phyloP scores from a whole-genome alignment of 306 rosid species.

The Casuarina equisetifolia region DNA sequence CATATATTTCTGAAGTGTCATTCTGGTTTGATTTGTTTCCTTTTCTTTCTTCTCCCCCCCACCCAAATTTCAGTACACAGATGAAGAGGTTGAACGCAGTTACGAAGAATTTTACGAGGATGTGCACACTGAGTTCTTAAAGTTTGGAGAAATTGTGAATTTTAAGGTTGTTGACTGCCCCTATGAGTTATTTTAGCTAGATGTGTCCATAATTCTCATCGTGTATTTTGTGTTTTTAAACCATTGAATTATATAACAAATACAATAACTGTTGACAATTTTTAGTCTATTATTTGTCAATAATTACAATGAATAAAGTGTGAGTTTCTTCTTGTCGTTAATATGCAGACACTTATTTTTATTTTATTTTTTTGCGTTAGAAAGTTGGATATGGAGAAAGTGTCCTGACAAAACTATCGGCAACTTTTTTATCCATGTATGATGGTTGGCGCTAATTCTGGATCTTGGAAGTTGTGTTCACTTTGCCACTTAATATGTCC shows the following conservation, averaged over 20 bases:
- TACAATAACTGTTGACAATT: not conserved
- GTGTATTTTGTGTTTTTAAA: not conserved
- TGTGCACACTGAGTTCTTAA: slow-evolving; percentile 96
- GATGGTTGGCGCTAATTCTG: not conserved
- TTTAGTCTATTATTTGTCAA: not conserved
- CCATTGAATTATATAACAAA: not conserved
- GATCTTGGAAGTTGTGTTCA: not conserved
- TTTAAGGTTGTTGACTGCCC: slow-evolving; percentile 72
- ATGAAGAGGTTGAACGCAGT: slow-evolving; percentile 78
- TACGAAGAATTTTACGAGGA: slow-evolving; percentile 95
- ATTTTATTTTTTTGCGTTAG: not conserved
- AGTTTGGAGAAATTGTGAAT: slow-evolving; percentile 91
- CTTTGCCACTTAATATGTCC: not conserved
- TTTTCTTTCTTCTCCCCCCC: not conserved
- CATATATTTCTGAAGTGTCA: slow-evolving; percentile 5
- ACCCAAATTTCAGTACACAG: slow-evolving; percentile 63
- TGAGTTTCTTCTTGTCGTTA: not conserved
- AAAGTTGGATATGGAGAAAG: not conserved
- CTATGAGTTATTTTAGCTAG: slow-evolving; percentile 4
- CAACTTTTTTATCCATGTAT: not conserved
- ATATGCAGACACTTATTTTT: not conserved
- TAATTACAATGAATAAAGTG: not conserved
- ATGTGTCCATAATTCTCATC: not conserved
- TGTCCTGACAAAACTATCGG: not conserved
- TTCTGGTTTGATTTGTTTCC: slow-evolving; percentile 36